Evolutionary conservation across 257 asterid species (phyloP).

Genomic region (Fraxinus quadrangulata): DNA sequence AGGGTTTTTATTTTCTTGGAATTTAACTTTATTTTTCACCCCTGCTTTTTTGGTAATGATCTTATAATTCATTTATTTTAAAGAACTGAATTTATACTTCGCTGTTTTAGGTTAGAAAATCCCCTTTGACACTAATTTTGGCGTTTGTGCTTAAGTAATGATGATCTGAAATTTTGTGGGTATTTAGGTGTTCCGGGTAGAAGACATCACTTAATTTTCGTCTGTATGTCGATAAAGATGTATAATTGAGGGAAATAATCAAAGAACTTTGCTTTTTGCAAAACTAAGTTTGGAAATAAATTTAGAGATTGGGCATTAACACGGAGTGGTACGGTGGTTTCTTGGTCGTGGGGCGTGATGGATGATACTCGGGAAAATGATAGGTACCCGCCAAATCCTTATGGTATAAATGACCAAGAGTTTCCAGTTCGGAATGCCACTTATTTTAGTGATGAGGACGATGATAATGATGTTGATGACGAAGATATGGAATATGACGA

Average conservation of each 20-base stretch:
- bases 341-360: constrained; percentile 42
- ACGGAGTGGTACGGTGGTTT: background rate
- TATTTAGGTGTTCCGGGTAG: constrained; percentile 23
- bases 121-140: background rate
- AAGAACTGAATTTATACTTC: background rate
- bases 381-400: constrained; percentile 47
- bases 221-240: background rate
- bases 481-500: constrained; percentile 28
- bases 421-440: constrained; percentile 24
- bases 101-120: background rate
- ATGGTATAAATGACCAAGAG: constrained; percentile 36
- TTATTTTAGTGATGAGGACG: constrained; percentile 44
- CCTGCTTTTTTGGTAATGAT: background rate
- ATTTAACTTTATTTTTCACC: constrained; percentile 14
- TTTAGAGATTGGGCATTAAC: constrained; percentile 10
- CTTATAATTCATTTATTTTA: constrained; percentile 8
- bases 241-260: background rate
- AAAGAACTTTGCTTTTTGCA: background rate
- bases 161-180: constrained; percentile 1
- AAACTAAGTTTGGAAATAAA: constrained; percentile 10
- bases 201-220: constrained; percentile 4
- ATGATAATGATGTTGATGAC: constrained; percentile 13
- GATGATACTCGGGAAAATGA: constrained; percentile 58
- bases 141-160: background rate
- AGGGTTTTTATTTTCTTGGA: constrained; percentile 18